Base-by-base conservation (phyloP, 1,284 basidiomycete genomes). In the Cryptococcus hybrid region DNA sequence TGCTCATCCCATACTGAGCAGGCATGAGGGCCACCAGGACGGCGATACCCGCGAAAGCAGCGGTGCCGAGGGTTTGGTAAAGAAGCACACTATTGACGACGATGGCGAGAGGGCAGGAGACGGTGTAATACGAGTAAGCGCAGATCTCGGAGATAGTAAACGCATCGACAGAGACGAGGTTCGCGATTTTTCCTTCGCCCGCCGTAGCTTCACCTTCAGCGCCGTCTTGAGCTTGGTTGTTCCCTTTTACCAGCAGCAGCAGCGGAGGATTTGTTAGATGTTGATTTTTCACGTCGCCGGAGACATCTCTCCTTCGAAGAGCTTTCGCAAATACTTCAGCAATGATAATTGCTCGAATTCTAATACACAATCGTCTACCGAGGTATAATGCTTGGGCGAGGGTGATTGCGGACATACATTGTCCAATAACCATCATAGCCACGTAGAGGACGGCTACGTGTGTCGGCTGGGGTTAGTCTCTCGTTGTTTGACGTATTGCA, bases 291-390 rank as follows among this genome's bases (percentile, higher is more conserved):
- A 70, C 71, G 1, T 67, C 59, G 0, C 77, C 76, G n/a, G 76
- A 69, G 40, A 76, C 70, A 61, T 83, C 81, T 55, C 79, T 75
- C 18, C 82, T 66, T 11, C 82, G 75, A 0, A 84, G 74, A 0
- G 81, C 80, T 68, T 84, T 84, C 51, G 80, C 79, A 60, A 83
- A 81, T 35, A 83, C 80, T 57, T 84, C 82, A 43, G 79, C 72
- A 59, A 83, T 77, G 54, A 84, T 77, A 58, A 84, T 78, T 1
- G 81, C 76, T 36, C 79, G 69, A 37, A 78, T 60, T 12, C 79
- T 69, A 34, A 82, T 78, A 54, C 80, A 81, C 24, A 77, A 57
- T 35, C 81, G 71, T 12, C 82, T 71, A 12, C 83, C 83, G 36
- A 81, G 72, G 67, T 77, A 78, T 3, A 84, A 73, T 0, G 74